phyloP scores from a whole-genome alignment of 306 rosid genomes.

The Parietaria judaica region DNA sequence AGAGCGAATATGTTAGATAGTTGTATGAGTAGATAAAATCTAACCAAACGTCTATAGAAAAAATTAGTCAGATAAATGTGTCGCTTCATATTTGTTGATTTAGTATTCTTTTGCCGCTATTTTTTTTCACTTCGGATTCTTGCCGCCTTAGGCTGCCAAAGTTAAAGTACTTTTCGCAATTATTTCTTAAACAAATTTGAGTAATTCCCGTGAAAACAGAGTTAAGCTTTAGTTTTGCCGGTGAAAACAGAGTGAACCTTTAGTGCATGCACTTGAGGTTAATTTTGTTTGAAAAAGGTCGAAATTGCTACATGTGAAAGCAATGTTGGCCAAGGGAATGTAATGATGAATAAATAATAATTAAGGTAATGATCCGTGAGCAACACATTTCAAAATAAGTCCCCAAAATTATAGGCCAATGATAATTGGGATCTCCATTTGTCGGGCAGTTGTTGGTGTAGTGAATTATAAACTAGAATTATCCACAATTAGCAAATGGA shows the following conservation, averaged over 20 bases:
- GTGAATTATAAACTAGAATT: neutral
- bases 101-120: no score
- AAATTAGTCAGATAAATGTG: no score
- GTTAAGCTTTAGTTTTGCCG: neutral
- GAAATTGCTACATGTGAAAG: neutral
- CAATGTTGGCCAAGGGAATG: neutral
- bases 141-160: no score
- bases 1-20: no score
- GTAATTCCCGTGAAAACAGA: neutral
- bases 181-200: no score
- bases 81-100: no score
- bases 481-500: neutral
- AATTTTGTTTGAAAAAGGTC: neutral
- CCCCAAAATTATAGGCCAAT: neutral
- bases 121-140: no score
- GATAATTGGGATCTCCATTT: conserved; percentile 9
- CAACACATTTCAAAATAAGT: conserved; percentile 10
- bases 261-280: conserved; percentile 7
- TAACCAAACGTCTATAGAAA: no score
- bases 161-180: no score
- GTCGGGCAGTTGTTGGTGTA: neutral
- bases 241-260: neutral
- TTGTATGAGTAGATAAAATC: no score
- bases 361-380: conserved; percentile 3
- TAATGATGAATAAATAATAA: neutral